Base-by-base conservation (phyloP, 1,284 basidiomycete species). In the Austropuccinia psidii region DNA sequence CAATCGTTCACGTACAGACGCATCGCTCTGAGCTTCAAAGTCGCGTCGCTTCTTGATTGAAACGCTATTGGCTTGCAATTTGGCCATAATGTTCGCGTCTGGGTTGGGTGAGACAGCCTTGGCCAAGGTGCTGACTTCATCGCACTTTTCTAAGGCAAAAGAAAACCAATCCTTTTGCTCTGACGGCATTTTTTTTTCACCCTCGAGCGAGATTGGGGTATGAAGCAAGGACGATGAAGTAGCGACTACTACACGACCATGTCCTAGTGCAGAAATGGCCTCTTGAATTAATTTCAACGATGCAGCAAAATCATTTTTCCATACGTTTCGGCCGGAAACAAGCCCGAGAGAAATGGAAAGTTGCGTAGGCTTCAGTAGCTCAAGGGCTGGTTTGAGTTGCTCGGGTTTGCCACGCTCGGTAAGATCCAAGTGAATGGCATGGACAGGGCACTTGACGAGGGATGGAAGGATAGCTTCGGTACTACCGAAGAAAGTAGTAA, bases 151-250 rank as follows among this genome's bases (percentile, higher is more conserved):
- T 76, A 91, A 85, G 76, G 96, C 96, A 82, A 98, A 99, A 21
- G 96, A 91, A 85, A 99, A 94, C 96, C 96, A 99, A 82, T 96
- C 93, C 83, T 90, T 90, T 82, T 96, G 91, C 82, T 97, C 87
- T 47, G 86, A 80, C 69, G 90, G 90, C 80, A 99, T 87, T 85
- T 95, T 93, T 80, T 86, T 91, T 87, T 99, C 96, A 69, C 89
- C 90, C 75, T 88, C 89, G 80, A 97, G 87, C 74, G 94, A 94
- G 82, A 98, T 93, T 67, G 96, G 96, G 67, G 91, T 98, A 86
- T 99, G 96, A 78, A 98, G 89, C 79, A 99, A 90, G 74, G 96
- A 98, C 47, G 95, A 98, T 13, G 95, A 98, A 67, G 96, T 94
- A 41, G 93, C 93, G 79, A 97, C 85, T 80, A 96, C 87, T 80